phyloP scores from a whole-genome alignment of 2,329 filamentous ascomycete genomes.

The Ustilaginoidea virens region DNA sequence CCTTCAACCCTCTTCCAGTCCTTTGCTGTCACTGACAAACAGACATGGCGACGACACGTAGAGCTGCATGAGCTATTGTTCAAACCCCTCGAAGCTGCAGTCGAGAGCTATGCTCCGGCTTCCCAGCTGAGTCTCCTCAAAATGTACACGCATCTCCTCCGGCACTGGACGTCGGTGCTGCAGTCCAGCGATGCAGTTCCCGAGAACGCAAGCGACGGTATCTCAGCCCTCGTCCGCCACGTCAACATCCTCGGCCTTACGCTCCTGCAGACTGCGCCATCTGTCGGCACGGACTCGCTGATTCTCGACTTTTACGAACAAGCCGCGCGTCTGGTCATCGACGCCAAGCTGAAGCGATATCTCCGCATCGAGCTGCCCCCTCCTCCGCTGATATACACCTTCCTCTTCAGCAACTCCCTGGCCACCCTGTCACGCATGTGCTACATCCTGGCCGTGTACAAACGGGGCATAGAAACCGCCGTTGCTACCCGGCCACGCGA shows the following conservation, averaged over 20 bases:
- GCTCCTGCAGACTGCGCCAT: conserved; percentile 36
- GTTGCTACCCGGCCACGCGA: conserved; percentile 22
- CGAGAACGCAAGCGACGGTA: conserved; percentile 18
- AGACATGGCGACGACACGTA: too few species aligned
- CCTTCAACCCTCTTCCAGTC: too few species aligned
- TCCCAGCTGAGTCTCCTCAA: conserved; percentile 45
- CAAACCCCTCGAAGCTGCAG: conserved; percentile 31
- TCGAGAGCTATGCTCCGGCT: conserved; percentile 30
- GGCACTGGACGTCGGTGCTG: conserved; percentile 37
- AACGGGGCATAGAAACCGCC: conserved; percentile 54
- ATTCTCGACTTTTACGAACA: conserved; percentile 58
- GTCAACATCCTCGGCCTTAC: conserved; percentile 42
- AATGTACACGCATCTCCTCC: conserved; percentile 54
- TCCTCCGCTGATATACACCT: conserved; percentile 50
- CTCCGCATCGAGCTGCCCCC: conserved; percentile 56
- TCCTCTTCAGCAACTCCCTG: conserved; percentile 51
- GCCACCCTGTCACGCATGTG: conserved; percentile 53
- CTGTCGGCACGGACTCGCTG: conserved; percentile 30
- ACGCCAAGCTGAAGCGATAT: conserved; percentile 31
- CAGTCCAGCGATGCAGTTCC: conserved; percentile 22
- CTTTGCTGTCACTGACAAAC: too few species aligned
- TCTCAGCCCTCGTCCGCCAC: conserved; percentile 29
- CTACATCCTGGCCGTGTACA: conserved; percentile 55
- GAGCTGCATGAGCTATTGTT: conserved; percentile 36
- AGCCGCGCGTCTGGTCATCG: conserved; percentile 38